phyloP scores from a whole-genome alignment of 1,284 basidiomycete genomes.

The Inonotus hispidus region DNA sequence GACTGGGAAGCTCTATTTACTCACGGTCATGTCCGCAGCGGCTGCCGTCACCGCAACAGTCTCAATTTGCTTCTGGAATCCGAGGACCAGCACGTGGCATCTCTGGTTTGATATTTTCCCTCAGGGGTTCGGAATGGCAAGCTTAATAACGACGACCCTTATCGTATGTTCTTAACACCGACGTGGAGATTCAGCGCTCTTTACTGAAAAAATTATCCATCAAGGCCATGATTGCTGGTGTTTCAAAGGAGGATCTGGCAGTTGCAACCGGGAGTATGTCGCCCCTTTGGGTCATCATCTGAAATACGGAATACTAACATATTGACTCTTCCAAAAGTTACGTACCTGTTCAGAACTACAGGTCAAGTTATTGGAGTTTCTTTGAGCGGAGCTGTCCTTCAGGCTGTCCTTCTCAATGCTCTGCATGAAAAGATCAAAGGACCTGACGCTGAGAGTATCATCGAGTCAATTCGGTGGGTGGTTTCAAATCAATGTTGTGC shows the following conservation, averaged over 20 bases:
- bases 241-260: slow-evolving; percentile 77
- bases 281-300: not conserved
- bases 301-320: slow-evolving; percentile 5
- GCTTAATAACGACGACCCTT: slow-evolving; percentile 76
- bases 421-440: slow-evolving; percentile 71
- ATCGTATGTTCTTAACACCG: slow-evolving; percentile 48
- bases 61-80: slow-evolving; percentile 57
- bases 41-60: slow-evolving; percentile 50
- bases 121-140: slow-evolving; percentile 78
- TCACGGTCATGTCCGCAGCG: slow-evolving; percentile 57
- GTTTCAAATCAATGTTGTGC: not conserved
- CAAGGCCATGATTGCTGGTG: slow-evolving; percentile 80
- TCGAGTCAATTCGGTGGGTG: slow-evolving; percentile 60
- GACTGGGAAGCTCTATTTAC: slow-evolving; percentile 74
- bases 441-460: slow-evolving; percentile 61
- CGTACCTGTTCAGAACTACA: slow-evolving; percentile 85
- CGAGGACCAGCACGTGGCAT: slow-evolving; percentile 55
- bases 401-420: slow-evolving; percentile 65
- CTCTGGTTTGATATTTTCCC: slow-evolving; percentile 76
- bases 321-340: slow-evolving; percentile 52
- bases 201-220: not conserved
- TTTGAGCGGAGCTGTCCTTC: slow-evolving; percentile 75
- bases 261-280: slow-evolving; percentile 82
- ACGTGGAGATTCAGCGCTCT: slow-evolving; percentile 17
- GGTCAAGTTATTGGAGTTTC: slow-evolving; percentile 90